phyloP scores from a whole-genome alignment of 805 yeast genomes.

The Ogataea saltuana region DNA sequence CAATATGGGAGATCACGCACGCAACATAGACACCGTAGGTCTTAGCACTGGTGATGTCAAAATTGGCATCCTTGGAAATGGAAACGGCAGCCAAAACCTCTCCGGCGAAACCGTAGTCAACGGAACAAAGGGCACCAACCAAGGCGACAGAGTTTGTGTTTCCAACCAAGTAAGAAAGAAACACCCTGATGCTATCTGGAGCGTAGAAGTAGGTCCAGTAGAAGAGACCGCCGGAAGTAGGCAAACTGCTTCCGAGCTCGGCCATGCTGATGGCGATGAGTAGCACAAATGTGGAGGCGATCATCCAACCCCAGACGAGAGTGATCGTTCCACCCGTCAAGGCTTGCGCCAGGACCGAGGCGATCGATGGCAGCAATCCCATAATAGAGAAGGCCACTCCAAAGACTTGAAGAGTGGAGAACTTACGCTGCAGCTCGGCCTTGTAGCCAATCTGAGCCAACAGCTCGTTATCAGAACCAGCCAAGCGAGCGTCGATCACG shows the following conservation, averaged over 20 bases:
- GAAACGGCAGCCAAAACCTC: slow-evolving; percentile 46
- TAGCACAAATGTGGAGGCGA: slow-evolving; percentile 50
- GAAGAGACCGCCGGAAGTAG: slow-evolving; percentile 64
- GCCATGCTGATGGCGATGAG: slow-evolving; percentile 60
- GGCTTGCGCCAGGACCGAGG: slow-evolving; percentile 55
- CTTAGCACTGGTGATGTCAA: slow-evolving; percentile 40
- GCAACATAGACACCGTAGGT: slow-evolving; percentile 48
- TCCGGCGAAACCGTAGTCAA: slow-evolving; percentile 45
- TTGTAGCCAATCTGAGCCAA: slow-evolving; percentile 60
- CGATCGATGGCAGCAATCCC: slow-evolving; percentile 64
- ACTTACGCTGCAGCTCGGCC: slow-evolving; percentile 62
- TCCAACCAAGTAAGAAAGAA: slow-evolving; percentile 44
- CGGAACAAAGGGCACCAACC: slow-evolving; percentile 44
- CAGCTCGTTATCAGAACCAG: slow-evolving; percentile 35
- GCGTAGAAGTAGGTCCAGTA: slow-evolving; percentile 50
- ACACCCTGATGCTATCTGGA: slow-evolving; percentile 39
- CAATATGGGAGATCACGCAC: slow-evolving; percentile 40
- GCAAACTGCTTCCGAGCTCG: slow-evolving; percentile 60
- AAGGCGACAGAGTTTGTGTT: slow-evolving; percentile 47
- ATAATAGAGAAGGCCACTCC: slow-evolving; percentile 65
- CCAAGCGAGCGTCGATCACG: slow-evolving; percentile 32
- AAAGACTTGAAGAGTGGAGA: slow-evolving; percentile 56
- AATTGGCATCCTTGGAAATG: slow-evolving; percentile 41
- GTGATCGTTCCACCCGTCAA: slow-evolving; percentile 61
- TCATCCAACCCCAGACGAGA: slow-evolving; percentile 51